Evolutionary conservation across 805 yeast species (phyloP).

Genomic region (Metschnikowia drakensbergensis): DNA sequence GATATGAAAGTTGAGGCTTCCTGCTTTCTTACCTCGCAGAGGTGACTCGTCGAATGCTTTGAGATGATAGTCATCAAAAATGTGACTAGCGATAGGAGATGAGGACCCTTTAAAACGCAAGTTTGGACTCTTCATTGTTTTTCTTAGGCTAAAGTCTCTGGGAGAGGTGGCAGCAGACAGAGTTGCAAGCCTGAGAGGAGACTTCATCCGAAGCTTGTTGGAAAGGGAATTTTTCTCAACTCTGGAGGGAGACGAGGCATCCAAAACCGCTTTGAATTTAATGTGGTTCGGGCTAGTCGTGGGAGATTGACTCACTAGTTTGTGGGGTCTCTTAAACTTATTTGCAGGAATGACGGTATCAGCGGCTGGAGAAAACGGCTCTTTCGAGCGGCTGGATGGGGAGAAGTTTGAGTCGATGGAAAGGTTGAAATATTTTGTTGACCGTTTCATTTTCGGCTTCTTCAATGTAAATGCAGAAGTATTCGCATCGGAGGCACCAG

Average conservation of each 20-base stretch:
- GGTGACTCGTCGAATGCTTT: conserved; percentile 16
- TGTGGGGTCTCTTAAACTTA: conserved; percentile 43
- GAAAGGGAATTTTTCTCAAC: conserved; percentile 22
- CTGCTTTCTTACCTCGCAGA: conserved; percentile 14
- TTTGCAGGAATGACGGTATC: conserved; percentile 16
- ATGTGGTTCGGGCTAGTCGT: conserved; percentile 27
- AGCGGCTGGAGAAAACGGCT: conserved; percentile 16
- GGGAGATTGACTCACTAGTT: conserved; percentile 41
- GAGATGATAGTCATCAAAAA: conserved; percentile 13
- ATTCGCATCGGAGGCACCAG: background rate
- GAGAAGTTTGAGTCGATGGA: conserved; percentile 32
- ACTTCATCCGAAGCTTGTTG: conserved; percentile 29
- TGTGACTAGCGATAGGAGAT: conserved; percentile 14
- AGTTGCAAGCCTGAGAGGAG: conserved; percentile 22
- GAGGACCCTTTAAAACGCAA: conserved; percentile 16
- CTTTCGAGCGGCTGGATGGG: conserved; percentile 13
- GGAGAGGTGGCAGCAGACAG: conserved; percentile 14
- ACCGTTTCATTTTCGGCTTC: conserved; percentile 31
- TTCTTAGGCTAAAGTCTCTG: conserved; percentile 12
- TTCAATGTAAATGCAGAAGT: background rate
- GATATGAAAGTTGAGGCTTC: conserved; percentile 12
- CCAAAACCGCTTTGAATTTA: conserved; percentile 13
- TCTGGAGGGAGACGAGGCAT: conserved; percentile 12
- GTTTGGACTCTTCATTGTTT: conserved; percentile 15
- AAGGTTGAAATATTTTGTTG: conserved; percentile 39